Evolutionary conservation across 805 yeast genomes (phyloP).

Genomic region (Barnettozyma salicaria): DNA sequence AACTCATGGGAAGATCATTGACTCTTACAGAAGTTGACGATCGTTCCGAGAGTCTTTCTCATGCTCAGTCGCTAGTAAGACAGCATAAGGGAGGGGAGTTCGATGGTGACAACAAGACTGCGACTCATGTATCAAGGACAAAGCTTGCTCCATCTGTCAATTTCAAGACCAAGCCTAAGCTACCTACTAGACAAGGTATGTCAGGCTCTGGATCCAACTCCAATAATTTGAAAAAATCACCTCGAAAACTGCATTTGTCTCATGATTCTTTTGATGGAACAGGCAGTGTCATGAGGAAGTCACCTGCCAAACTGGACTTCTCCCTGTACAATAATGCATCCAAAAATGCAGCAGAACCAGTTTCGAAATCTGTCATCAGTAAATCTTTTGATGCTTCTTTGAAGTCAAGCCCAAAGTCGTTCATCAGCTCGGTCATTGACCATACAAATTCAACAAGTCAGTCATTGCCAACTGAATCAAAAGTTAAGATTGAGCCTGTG

Average conservation of each 20-base stretch:
- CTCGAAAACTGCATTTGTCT: conserved; percentile 8
- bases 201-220: background rate
- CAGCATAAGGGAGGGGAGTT: background rate
- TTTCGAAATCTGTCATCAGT: conserved; percentile 7
- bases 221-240: conserved; percentile 11
- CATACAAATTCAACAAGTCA: conserved; percentile 14
- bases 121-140: conserved; percentile 11
- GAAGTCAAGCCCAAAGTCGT: conserved; percentile 4
- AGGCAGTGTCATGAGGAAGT: conserved; percentile 10
- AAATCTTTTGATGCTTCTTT: background rate
- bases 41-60: background rate
- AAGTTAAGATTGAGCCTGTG: background rate
- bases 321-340: background rate
- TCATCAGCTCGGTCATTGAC: conserved; percentile 11
- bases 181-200: background rate
- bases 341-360: conserved; percentile 10
- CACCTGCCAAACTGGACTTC: conserved; percentile 19
- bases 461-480: conserved; percentile 5
- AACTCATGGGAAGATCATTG: conserved; percentile 14
- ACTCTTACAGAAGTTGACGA: background rate
- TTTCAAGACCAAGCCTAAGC: background rate
- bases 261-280: background rate
- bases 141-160: conserved; percentile 5
- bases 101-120: conserved; percentile 8
- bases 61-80: background rate